Conservation (phyloP, 2,329 filamentous ascomycete species). For the Ascochyta clinopodiicola region DNA sequence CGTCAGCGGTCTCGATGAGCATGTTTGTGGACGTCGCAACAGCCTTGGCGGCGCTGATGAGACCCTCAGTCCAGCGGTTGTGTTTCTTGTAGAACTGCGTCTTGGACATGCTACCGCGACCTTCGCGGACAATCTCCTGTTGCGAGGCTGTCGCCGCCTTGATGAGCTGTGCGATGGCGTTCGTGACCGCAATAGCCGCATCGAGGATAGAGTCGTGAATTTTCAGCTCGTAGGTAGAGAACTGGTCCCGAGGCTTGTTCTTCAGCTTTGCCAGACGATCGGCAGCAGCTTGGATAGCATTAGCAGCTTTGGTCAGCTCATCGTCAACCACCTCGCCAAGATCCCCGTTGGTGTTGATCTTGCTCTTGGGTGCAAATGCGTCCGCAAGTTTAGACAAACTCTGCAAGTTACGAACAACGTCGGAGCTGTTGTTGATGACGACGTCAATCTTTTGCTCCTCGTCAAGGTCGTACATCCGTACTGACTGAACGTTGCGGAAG, state of each 20-base stretch:
- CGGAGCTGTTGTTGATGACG: conserved; percentile 95
- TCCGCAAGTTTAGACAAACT: conserved; percentile 93
- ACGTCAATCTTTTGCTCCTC: conserved; percentile 93
- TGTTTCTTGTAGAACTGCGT: conserved; percentile 99
- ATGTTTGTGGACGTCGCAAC: conserved; percentile 93
- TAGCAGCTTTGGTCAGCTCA: conserved; percentile 90
- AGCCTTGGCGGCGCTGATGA: conserved; percentile 96
- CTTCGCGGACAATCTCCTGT: conserved; percentile 94
- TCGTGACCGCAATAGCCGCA: conserved; percentile 90
- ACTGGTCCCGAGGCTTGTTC: conserved; percentile 95
- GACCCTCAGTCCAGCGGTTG: conserved; percentile 97
- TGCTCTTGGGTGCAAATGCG: conserved; percentile 87
- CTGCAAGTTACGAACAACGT: conserved; percentile 93
- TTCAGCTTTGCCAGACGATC: conserved; percentile 88
- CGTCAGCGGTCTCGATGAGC: conserved; percentile 96
- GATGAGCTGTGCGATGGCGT: conserved; percentile 91
- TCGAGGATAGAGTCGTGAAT: conserved; percentile 96
- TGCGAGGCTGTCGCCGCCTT: conserved; percentile 92
- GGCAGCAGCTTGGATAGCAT: conserved; percentile 91
- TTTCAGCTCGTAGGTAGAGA: conserved; percentile 93
- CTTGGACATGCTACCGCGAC: conserved; percentile 82
- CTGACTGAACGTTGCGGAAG: conserved; percentile 92
- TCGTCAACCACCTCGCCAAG: conserved; percentile 90
- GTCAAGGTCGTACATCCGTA: conserved; percentile 89
- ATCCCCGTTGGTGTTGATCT: conserved; percentile 82